Evolutionary conservation across 2,329 filamentous ascomycete genomes (phyloP), one percentile per base, ranked within the genome.

Genomic region (Teratosphaeriaceae sp.): DNA sequence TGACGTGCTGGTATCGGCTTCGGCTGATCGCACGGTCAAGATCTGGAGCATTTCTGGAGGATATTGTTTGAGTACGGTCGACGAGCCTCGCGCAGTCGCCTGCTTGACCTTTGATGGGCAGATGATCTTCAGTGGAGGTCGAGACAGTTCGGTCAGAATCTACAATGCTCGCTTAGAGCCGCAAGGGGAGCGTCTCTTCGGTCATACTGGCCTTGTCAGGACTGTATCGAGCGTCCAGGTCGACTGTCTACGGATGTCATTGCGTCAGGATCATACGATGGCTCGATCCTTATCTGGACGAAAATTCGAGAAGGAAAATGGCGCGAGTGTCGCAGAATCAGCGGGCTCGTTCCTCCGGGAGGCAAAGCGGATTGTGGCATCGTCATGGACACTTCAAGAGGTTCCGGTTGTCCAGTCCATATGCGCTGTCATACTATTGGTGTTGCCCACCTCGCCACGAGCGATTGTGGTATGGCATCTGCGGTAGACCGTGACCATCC

Each of bases 11-110:
- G 33, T 36, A 19, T 36, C 33, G n/a, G 33, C 33, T 18, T 36
- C 33, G 33, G 33, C n/a, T 19, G 33, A 36, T 36, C 33, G 33
- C n/a, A 36, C 33, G n/a, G 33, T 36, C 16, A 36, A 19, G 16
- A 36, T 36, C 33, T 36, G 33, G 33, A 36, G 33, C 16, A 19
- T 36, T 18, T 36, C 33, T 36, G 16, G n/a, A 36, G 33, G 33
- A 19, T 19, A 36, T 18, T 36, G 33, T 19, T 19, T 36, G 33
- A 7, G 33, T 18, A 36, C 33, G n/a, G 16, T 36, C 16, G 33
- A 19, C 16, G 33, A 36, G 33, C 33, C 33, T 18, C 33, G 33
- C 18, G 16, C 33, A 19, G 33, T 36, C 16, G 33, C 33, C 8
- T 36, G 33, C 16, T 18, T 36, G 16, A 36, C n/a, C n/a, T 19